Base-by-base conservation (phyloP, 2,329 filamentous ascomycete species). In the Phyllosticta capitalensis region DNA sequence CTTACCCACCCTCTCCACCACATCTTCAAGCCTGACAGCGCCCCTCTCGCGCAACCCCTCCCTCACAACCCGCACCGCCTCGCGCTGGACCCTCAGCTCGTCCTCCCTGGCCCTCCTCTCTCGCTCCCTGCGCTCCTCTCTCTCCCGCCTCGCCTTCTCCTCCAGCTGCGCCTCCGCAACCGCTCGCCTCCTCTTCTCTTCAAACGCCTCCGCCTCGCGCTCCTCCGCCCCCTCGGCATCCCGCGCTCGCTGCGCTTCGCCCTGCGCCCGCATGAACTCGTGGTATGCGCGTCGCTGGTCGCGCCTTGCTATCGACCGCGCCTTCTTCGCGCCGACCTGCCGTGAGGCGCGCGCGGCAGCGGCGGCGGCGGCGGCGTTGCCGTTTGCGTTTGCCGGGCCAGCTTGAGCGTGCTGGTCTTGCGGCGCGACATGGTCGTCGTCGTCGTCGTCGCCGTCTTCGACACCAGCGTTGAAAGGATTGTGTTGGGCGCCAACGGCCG, bases 191-290 rank as follows among this genome's bases (percentile, higher is more conserved):
- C 72, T 71, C 54, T 72, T 71, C 65, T 77, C 76, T 1, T 71
- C 69, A 2, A 69, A 71, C 2, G 75, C 64, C 10, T 68, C 69
- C 4, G 73, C 75, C 56, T 79, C 76, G 1, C 78, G 72, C 64
- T 79, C 78, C 20, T 74, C 74, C 0, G 72, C 72, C 5, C 72
- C 74, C 52, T 73, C 74, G 0, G 72, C 75, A 9, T 78, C 77
- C 10, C 67, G 67, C 1, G 73, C 68, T 0, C 76, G 70, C 20
- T 78, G 74, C 20, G 74, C 69, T 51, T 79, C 77, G 4, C 76
- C 77, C 67, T 79, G 76, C 14, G 75, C 72, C 1, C 77, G 70
- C 62, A 75, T 69, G 64, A 80, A 80, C 63, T 81, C 79, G 65
- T 80, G 72, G 65, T 80, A 80, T 17, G 71, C 71, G 17, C 73